phyloP scores from a whole-genome alignment of 2,329 filamentous ascomycete genomes.

The Aureobasidium sp. region DNA sequence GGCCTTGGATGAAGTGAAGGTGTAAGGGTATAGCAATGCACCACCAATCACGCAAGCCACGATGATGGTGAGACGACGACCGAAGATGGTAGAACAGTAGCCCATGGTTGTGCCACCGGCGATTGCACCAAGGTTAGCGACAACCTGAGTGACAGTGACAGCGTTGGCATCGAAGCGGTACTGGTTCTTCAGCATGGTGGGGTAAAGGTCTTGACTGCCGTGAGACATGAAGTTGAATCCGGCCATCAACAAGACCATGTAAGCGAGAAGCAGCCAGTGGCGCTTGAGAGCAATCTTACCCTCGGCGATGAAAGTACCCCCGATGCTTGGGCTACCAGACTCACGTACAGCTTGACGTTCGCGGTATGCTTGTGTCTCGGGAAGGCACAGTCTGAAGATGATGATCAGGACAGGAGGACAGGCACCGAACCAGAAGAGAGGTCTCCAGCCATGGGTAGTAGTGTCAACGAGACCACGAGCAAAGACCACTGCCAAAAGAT shows the following conservation, averaged over 20 bases:
- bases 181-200: conserved; percentile 33
- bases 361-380: conserved; percentile 65
- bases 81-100: conserved; percentile 30
- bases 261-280: conserved; percentile 69
- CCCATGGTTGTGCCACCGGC: conserved; percentile 29
- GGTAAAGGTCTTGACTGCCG: conserved; percentile 27
- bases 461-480: conserved; percentile 59
- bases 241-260: conserved; percentile 48
- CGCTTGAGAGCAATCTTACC: conserved; percentile 64
- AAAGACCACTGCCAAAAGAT: conserved; percentile 50
- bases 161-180: conserved; percentile 40
- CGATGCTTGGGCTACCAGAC: conserved; percentile 46
- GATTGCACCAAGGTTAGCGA: conserved; percentile 34
- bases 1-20: conserved; percentile 24
- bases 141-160: conserved; percentile 36
- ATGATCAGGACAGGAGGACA: conserved; percentile 71
- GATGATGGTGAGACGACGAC: conserved; percentile 32
- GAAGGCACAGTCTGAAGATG: conserved; percentile 61
- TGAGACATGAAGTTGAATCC: conserved; percentile 31
- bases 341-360: conserved; percentile 55
- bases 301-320: conserved; percentile 61
- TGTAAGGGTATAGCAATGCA: conserved; percentile 30
- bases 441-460: conserved; percentile 68
- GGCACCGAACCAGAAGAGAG: conserved; percentile 82
- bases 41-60: conserved; percentile 29